phyloP scores from a whole-genome alignment of 2,329 filamentous ascomycete genomes.

The Penicillium sp. region DNA sequence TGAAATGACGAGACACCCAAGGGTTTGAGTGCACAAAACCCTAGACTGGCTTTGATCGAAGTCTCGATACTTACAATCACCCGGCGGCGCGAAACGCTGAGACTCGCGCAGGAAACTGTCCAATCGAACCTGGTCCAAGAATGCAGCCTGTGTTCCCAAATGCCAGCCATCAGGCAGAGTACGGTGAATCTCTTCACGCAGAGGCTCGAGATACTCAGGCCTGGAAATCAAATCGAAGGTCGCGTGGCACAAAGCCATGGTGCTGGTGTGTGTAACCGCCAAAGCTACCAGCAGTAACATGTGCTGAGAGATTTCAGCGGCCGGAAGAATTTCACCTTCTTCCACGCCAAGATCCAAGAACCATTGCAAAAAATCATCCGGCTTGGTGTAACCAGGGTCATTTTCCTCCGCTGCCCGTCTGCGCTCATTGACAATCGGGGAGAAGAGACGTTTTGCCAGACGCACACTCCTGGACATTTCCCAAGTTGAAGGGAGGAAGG shows the following conservation, averaged over 20 bases:
- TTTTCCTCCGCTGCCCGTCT: constrained; percentile 19
- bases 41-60: not conserved
- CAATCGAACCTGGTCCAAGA: constrained; percentile 21
- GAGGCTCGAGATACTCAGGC: constrained; percentile 51
- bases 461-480: constrained; percentile 32
- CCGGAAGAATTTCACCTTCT: constrained; percentile 18
- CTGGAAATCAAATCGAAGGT: constrained; percentile 54
- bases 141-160: constrained; percentile 22
- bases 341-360: constrained; percentile 32
- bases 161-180: constrained; percentile 28
- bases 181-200: constrained; percentile 52
- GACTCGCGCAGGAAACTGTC: constrained; percentile 35
- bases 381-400: constrained; percentile 22
- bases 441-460: constrained; percentile 35
- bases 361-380: constrained; percentile 36
- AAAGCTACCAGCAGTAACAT: constrained; percentile 29
- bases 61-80: constrained; percentile 24
- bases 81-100: constrained; percentile 29
- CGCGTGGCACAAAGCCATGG: constrained; percentile 39
- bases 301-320: constrained; percentile 27
- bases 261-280: constrained; percentile 31
- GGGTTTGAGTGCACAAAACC: too few relatives aligned
- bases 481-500: constrained; percentile 36
- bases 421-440: constrained; percentile 35
- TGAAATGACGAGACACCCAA: not conserved